Conservation (phyloP, 192 early-diverging fungal species). For the Kickxella alabastrina region DNA sequence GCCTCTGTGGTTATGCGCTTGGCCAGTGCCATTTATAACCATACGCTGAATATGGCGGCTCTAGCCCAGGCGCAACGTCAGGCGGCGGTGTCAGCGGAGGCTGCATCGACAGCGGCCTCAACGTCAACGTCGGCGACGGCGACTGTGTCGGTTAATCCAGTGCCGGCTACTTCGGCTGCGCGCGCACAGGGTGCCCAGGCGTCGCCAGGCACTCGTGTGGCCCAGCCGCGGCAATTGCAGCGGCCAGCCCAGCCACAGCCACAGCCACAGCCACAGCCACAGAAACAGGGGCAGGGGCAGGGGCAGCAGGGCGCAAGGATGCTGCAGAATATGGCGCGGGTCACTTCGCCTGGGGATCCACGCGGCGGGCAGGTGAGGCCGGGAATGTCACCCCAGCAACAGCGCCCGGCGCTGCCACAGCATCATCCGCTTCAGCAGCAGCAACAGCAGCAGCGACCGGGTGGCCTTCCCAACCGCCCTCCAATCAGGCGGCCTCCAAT, state of each 20-base stretch:
- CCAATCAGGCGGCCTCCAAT: background rate
- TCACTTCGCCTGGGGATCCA: background rate
- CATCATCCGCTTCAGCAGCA: no score
- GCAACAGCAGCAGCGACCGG: background rate
- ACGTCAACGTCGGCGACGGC: background rate
- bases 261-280: background rate
- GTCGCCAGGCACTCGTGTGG: background rate
- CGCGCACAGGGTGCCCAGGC: no score
- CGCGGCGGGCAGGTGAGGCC: no score
- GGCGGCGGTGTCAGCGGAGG: background rate
- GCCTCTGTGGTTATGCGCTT: conserved; percentile 40
- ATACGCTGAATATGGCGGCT: conserved; percentile 38
- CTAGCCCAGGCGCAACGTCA: conserved; percentile 25
- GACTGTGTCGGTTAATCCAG: background rate
- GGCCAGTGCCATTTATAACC: conserved; percentile 50
- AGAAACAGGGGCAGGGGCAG: conserved; percentile 2
- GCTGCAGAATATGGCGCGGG: background rate
- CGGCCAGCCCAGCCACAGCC: no score
- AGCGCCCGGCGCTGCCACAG: no score
- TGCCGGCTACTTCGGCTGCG: background rate
- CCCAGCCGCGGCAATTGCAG: background rate
- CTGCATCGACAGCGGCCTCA: background rate
- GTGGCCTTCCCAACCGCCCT: background rate
- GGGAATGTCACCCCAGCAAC: no score
- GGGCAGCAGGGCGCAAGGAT: background rate